Conservation (phyloP, 768 basidiomycete species). For the Lactifluus pinguis region DNA sequence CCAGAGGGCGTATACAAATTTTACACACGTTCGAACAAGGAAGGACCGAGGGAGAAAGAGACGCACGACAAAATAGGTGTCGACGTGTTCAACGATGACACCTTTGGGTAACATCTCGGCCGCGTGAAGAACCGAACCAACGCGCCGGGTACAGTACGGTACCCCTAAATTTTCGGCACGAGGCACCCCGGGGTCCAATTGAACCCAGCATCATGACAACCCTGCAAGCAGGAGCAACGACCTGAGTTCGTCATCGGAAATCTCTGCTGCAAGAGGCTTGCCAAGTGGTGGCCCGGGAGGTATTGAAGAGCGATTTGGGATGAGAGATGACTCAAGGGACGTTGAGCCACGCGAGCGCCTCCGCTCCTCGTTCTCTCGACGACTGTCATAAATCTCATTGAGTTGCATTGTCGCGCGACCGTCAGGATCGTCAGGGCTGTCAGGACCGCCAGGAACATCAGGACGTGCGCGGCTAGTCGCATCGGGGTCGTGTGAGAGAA, state of each 20-base stretch:
- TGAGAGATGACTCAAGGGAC: not conserved
- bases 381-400: conserved; percentile 6
- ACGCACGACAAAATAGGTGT: conserved; percentile 91
- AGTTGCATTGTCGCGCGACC: conserved; percentile 11
- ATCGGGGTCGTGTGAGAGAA: conserved; percentile 5
- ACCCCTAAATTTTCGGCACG: not conserved
- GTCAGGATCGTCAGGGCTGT: conserved; percentile 14
- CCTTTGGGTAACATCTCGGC: conserved; percentile 72
- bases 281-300: not conserved
- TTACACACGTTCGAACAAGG: not conserved
- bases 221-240: no score
- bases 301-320: conserved; percentile 1
- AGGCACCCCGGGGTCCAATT: no score
- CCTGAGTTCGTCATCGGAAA: no score
- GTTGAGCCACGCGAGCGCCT: conserved; percentile 16
- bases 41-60: not conserved
- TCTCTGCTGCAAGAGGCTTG: not conserved
- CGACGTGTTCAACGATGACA: conserved; percentile 73
- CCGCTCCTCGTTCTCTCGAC: conserved; percentile 16
- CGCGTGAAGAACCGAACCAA: conserved; percentile 25
- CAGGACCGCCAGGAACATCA: conserved; percentile 2
- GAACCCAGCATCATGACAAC: no score
- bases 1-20: not conserved
- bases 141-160: no score
- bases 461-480: conserved; percentile 4